Base-by-base conservation (phyloP, 768 basidiomycete species). In the Leucosporidium scottii region DNA sequence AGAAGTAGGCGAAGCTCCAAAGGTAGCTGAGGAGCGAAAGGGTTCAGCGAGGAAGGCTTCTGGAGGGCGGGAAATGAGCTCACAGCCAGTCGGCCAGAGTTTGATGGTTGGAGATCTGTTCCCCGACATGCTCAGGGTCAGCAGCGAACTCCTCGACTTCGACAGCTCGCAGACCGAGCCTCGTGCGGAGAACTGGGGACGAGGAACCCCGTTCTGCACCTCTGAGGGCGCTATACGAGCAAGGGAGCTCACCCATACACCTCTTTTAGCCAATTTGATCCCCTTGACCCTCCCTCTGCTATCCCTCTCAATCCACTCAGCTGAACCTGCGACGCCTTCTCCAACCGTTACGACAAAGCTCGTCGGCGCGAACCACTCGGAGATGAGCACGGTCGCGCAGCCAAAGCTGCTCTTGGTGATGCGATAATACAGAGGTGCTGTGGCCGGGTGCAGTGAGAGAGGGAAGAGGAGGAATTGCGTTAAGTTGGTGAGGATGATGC, bases 21-120 rank as follows among this genome's bases (percentile, higher is more conserved):
- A 51, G 50, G 50, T 51, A 27, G 25, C 25, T 23, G 50, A 51
- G 23, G 50, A 51, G 23, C 21, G 50, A 17, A 51, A 13, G 25
- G 25, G 21, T n/a, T 23, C 21, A 51, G 50, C 25, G 23, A 51
- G 50, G 21, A 27, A 27, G 50, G 15, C 25, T 9, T 3, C 1
- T 17, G 21, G 15, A 9, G 6, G 25, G 50, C 17, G 55, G 28
- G 30, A 21, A 12, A 21, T 10, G 39, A 44, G 39, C 39, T 44
- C 39, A 94, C 86, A 87, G 75, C 79, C 80, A 81, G 69, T 81
- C 80, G 10, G 75, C 67, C 49, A 80, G 79, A 0, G 78, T 77
- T 81, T 93, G 93, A 77, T 98, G 93, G 77, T 98, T 98, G 15
- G 90, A 85, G 73, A 91, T 89, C 70, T 93, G 78, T 15, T 7